Evolutionary conservation across 75 land plant species (phyloP).

Genomic region (Azolla pinnata): DNA sequence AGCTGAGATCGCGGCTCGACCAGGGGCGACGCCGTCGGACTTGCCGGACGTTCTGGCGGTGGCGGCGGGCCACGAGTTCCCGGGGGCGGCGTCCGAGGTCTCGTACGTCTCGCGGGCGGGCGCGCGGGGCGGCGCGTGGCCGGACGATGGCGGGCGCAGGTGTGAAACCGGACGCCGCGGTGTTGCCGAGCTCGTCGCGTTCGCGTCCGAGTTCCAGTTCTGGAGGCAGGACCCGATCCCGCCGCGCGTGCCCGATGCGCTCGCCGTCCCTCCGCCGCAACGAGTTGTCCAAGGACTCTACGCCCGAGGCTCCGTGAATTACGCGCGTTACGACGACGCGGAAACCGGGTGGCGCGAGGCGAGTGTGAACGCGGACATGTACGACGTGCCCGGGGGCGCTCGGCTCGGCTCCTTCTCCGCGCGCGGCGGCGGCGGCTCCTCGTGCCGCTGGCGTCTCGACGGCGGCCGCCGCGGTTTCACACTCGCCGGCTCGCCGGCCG

Average conservation of each 20-base stretch:
- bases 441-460: no score
- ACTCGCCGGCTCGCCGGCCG: no score
- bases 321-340: not conserved
- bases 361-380: constrained; percentile 5
- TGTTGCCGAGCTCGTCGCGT: no score
- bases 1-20: no score
- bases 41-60: constrained; percentile 3
- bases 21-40: no score
- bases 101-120: constrained; percentile 10
- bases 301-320: constrained; percentile 3
- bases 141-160: not conserved
- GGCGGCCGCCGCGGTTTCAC: no score
- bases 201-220: constrained; percentile 12
- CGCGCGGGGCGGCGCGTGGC: constrained; percentile 5
- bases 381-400: constrained; percentile 17
- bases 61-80: constrained; percentile 7
- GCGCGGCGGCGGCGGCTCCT: no score
- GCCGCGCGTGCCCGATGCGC: not conserved
- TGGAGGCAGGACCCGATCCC: constrained; percentile 12
- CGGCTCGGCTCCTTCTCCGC: no score
- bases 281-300: constrained; percentile 10
- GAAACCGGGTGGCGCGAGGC: not conserved
- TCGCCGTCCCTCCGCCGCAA: not conserved
- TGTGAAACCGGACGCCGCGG: not conserved
- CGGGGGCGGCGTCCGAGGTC: constrained; percentile 5